These are phyloP conservation scores for Coprinopsis cinerea DNA, from an alignment of 768 basidiomycete genomes.

Conservation along the genomic window DNA sequence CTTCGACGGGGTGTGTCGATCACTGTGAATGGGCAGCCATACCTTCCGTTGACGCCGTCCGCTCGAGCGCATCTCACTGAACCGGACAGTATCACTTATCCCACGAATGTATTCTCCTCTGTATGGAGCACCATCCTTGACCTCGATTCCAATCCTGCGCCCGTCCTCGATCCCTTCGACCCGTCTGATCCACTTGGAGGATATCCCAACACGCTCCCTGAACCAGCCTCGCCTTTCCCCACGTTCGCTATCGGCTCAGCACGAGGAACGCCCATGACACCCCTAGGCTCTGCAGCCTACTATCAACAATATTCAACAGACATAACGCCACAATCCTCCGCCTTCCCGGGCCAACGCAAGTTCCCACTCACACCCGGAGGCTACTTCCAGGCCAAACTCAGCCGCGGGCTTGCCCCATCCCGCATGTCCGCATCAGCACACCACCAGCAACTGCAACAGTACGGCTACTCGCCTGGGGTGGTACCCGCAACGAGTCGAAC, in stretches of 20 bases:
- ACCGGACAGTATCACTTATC: conserved; percentile 35
- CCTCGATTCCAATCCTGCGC: conserved; percentile 39
- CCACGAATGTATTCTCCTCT: conserved; percentile 73
- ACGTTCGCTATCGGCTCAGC: conserved; percentile 24
- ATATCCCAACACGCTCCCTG: conserved; percentile 50
- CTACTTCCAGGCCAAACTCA: conserved; percentile 20
- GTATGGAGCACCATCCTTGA: conserved; percentile 90
- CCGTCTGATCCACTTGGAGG: conserved; percentile 24
- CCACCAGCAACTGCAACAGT: conserved; percentile 11
- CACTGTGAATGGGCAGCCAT: conserved; percentile 72
- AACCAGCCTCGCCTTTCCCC: conserved; percentile 80
- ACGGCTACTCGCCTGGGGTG: conserved; percentile 19
- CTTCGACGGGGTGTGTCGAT: conserved; percentile 77
- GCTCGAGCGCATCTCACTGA: conserved; percentile 16
- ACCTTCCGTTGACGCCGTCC: conserved; percentile 23
- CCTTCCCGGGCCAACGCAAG: conserved; percentile 53
- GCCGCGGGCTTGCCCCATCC: conserved; percentile 14
- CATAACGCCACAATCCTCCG: conserved; percentile 28
- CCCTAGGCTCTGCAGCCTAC: not conserved
- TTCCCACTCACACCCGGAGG: conserved; percentile 21
- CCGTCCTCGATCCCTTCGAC: conserved; percentile 25
- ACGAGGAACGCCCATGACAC: conserved; percentile 4
- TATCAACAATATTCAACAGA: conserved; percentile 13
- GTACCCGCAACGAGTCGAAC: conserved; percentile 21
- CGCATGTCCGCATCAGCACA: conserved; percentile 12